Evolutionary conservation across 2,329 filamentous ascomycete species (phyloP).

Genomic region (Hypoxylon sp.): DNA sequence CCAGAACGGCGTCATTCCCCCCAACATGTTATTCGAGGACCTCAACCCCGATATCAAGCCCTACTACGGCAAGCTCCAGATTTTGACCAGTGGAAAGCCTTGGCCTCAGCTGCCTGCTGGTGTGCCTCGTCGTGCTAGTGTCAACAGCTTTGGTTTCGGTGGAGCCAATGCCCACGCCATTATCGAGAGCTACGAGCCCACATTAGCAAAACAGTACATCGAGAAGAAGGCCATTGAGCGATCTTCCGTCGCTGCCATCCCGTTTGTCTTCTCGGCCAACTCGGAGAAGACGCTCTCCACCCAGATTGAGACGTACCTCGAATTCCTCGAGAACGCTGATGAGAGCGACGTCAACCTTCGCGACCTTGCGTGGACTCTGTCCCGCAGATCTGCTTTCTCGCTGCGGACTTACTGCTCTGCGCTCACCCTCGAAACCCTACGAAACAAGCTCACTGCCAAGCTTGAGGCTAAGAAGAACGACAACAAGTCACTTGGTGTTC

Average conservation of each 20-base stretch:
- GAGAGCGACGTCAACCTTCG: conserved; percentile 7
- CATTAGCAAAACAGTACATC: background rate
- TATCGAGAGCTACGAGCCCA: conserved; percentile 39
- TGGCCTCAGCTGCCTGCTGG: conserved; percentile 28
- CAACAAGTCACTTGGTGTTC: conserved; percentile 14
- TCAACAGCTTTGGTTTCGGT: conserved; percentile 46
- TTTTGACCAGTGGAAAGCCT: conserved; percentile 7
- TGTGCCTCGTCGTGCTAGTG: conserved; percentile 39
- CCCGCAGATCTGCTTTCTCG: conserved; percentile 20
- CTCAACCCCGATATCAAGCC: conserved; percentile 29
- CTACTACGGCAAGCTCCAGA: conserved; percentile 29
- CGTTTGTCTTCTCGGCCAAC: conserved; percentile 43
- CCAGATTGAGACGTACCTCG: conserved; percentile 15
- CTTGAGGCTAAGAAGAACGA: conserved; percentile 16
- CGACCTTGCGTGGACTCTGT: conserved; percentile 19
- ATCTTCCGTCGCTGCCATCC: conserved; percentile 10
- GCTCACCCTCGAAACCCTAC: conserved; percentile 15
- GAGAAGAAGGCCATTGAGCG: conserved; percentile 1
- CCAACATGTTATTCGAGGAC: conserved; percentile 29
- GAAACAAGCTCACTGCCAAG: conserved; percentile 22
- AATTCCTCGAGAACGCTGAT: conserved; percentile 4
- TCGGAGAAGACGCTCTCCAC: conserved; percentile 27
- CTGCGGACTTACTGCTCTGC: conserved; percentile 23
- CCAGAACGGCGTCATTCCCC: conserved; percentile 21
- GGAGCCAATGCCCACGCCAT: conserved; percentile 48